Percentiles rank a stretch among this genome's conserved stretches.
Conservation (phyloP, 768 basidiomycete species). For the Trametes maxima region DNA sequence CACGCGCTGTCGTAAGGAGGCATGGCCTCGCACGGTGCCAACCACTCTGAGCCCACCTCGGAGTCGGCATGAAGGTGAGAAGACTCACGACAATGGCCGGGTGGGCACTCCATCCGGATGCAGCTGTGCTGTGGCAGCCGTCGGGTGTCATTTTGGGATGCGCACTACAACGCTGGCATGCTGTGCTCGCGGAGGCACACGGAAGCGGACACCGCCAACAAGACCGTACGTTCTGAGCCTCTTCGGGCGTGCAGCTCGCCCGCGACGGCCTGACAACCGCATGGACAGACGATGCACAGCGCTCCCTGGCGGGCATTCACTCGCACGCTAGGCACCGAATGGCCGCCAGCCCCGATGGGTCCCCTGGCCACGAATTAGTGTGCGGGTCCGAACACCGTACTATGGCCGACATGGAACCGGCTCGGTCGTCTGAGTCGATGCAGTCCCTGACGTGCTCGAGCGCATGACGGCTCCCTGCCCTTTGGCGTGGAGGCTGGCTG, state of each 20-base stretch:
- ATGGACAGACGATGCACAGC: conserved; percentile 1
- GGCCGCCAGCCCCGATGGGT: conserved; percentile 7
- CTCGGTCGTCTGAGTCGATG: conserved; percentile 11
- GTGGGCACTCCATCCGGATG: background rate
- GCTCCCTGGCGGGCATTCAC: background rate
- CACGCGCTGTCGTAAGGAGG: conserved; percentile 2
- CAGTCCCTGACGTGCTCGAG: conserved; percentile 11
- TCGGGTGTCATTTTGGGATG: conserved; percentile 3
- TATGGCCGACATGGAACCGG: conserved; percentile 21
- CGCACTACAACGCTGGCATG: conserved; percentile 15
- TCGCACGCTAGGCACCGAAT: conserved; percentile 1
- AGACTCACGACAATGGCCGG: conserved; percentile 17
- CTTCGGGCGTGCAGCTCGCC: conserved; percentile 4
- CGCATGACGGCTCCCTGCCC: conserved; percentile 13
- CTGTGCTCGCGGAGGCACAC: conserved; percentile 6
- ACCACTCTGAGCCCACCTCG: conserved; percentile 8
- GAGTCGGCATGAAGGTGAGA: conserved; percentile 14
- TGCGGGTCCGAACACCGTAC: conserved; percentile 21
- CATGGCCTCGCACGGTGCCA: background rate
- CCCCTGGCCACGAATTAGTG: conserved; percentile 6
- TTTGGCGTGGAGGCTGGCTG: conserved; percentile 10
- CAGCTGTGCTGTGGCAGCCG: conserved; percentile 13
- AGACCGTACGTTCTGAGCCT: conserved; percentile 11
- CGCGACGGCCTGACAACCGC: conserved; percentile 1
- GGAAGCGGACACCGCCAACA: conserved; percentile 11